Conservation (phyloP, 106 monocot genomes). For the Phalaenopsis equestris region DNA sequence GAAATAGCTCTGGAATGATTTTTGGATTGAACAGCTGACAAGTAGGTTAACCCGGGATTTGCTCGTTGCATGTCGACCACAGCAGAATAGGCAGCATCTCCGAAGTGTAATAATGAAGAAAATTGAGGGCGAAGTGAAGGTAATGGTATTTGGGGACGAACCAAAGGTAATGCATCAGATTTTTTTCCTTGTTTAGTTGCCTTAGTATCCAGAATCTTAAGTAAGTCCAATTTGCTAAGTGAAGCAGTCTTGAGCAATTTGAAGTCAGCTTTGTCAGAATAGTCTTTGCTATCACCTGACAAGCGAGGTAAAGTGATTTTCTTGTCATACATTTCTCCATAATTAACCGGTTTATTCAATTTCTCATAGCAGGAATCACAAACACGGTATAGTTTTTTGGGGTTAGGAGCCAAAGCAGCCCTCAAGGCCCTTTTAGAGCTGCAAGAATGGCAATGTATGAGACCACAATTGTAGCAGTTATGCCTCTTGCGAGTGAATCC, state of each 20-base stretch:
- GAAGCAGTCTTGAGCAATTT: slow-evolving; percentile 26
- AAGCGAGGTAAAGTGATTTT: slow-evolving; percentile 37
- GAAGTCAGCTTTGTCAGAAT: slow-evolving; percentile 42
- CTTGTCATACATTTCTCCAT: slow-evolving; percentile 25
- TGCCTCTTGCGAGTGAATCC: slow-evolving; percentile 85
- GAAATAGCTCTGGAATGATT: slow-evolving; percentile 62
- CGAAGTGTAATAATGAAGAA: slow-evolving; percentile 40
- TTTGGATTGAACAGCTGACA: slow-evolving; percentile 33
- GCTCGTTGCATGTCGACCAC: slow-evolving; percentile 29
- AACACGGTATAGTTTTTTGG: slow-evolving; percentile 60
- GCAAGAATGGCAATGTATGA: slow-evolving; percentile 79
- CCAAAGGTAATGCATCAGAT: slow-evolving; percentile 35
- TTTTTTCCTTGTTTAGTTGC: slow-evolving; percentile 71
- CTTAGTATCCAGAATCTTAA: slow-evolving; percentile 69
- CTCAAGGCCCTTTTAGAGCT: slow-evolving; percentile 56
- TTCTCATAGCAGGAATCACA: slow-evolving; percentile 73
- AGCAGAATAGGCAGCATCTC: slow-evolving; percentile 46
- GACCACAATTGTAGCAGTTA: slow-evolving; percentile 85
- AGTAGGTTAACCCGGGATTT: slow-evolving; percentile 25
- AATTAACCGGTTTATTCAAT: slow-evolving; percentile 37
- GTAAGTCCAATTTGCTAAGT: slow-evolving; percentile 56
- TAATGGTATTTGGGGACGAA: slow-evolving; percentile 8
- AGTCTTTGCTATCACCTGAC: slow-evolving; percentile 57
- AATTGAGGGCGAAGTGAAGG: slow-evolving; percentile 21
- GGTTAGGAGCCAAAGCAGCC: slow-evolving; percentile 67